These are phyloP conservation scores for Massariosphaeria phaeospora DNA, from an alignment of 495 filamentous ascomycete species.

Conservation along the genomic window DNA sequence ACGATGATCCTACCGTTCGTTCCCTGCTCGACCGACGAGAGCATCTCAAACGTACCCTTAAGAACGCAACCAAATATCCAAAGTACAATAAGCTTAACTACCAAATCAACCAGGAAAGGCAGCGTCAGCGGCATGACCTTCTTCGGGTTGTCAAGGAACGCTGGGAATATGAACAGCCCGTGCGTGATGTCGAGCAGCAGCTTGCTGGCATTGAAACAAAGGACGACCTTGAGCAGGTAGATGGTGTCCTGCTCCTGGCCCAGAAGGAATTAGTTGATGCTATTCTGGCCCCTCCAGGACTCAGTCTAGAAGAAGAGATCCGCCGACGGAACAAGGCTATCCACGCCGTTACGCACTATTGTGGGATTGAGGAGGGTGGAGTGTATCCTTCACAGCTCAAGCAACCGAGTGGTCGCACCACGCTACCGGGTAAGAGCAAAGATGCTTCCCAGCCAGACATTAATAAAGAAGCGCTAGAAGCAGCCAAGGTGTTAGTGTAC, in stretches of 20 bases:
- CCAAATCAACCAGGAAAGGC: conserved; percentile 27
- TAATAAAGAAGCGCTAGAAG: conserved; percentile 19
- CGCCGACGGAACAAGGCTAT: conserved; percentile 22
- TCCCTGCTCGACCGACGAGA: conserved; percentile 13
- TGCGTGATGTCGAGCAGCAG: conserved; percentile 37
- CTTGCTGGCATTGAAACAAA: conserved; percentile 26
- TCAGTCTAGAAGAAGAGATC: conserved; percentile 18
- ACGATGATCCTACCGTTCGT: conserved; percentile 20
- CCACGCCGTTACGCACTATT: conserved; percentile 22
- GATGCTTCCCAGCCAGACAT: conserved; percentile 6
- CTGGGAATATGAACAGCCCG: conserved; percentile 35
- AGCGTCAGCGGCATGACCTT: conserved; percentile 31
- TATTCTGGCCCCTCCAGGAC: conserved; percentile 18
- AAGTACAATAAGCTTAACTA: conserved; percentile 19
- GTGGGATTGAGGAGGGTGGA: conserved; percentile 24
- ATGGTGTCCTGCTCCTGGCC: conserved; percentile 10
- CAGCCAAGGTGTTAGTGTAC: conserved; percentile 35
- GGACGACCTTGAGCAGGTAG: conserved; percentile 4
- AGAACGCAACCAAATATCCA: conserved; percentile 5
- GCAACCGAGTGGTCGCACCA: conserved; percentile 8
- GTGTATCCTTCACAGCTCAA: neutral
- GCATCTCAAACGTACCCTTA: conserved; percentile 17
- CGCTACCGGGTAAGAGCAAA: conserved; percentile 5
- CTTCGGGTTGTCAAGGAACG: conserved; percentile 28
- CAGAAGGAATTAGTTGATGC: conserved; percentile 24